These are phyloP conservation scores for Aspergillus ostianus DNA, from an alignment of 495 filamentous ascomycete genomes.

Conservation along the genomic window DNA sequence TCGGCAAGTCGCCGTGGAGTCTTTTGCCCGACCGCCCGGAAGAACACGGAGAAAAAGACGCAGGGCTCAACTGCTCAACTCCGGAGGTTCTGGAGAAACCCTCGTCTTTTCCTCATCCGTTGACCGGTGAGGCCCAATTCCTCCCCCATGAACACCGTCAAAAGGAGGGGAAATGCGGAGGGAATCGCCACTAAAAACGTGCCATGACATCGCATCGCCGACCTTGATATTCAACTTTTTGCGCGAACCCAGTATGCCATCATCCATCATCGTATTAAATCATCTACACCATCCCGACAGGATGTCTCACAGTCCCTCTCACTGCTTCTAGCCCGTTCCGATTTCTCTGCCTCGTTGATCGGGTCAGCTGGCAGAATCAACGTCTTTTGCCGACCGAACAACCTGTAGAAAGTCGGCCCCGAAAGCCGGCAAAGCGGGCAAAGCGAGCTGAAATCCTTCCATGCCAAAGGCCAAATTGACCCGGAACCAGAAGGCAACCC, in stretches of 20 bases:
- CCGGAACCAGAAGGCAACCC: conserved; percentile 3
- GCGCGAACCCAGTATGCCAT: not conserved
- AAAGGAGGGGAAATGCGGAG: conserved; percentile 21
- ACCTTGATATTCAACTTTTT: not conserved
- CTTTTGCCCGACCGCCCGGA: conserved; percentile 6
- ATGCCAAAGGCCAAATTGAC: not conserved
- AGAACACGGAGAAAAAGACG: conserved; percentile 9
- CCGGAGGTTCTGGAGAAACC: conserved; percentile 22
- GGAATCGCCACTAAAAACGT: conserved; percentile 6
- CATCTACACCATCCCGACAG: not conserved
- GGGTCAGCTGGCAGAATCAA: conserved; percentile 3
- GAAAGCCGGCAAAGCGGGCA: conserved; percentile 5
- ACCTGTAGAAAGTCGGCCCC: conserved; percentile 7
- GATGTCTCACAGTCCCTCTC: not conserved
- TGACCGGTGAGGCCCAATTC: conserved; percentile 21
- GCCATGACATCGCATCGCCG: conserved; percentile 1
- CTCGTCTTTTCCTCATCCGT: conserved; percentile 19
- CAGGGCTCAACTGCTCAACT: not conserved
- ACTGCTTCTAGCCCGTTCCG: not conserved
- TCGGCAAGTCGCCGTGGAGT: conserved; percentile 4
- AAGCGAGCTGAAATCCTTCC: not conserved
- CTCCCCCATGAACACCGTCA: not conserved
- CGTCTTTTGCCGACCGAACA: conserved; percentile 4
- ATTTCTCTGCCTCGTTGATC: not conserved
- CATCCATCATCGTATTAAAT: not conserved